Conservation (phyloP, 495 filamentous ascomycete species). For the Penicillium silybi region DNA sequence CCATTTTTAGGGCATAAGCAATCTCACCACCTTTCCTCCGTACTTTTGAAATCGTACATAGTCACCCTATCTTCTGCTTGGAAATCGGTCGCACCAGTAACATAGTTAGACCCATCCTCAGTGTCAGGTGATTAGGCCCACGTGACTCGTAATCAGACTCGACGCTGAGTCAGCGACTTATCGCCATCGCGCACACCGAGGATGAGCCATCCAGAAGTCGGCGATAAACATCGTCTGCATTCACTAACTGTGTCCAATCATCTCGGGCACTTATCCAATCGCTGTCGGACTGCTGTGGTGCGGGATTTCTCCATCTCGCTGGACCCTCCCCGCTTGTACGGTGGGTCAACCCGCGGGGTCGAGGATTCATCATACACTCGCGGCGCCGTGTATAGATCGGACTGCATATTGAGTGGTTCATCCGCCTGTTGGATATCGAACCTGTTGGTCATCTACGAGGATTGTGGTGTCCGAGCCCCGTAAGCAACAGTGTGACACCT, state of each 20-base stretch:
- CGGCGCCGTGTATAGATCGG: conserved; percentile 7
- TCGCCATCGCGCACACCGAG: not conserved
- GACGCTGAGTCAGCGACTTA: conserved; percentile 13
- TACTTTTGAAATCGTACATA: not conserved
- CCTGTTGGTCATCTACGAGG: not conserved
- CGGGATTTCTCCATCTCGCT: not conserved
- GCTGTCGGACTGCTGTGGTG: not conserved
- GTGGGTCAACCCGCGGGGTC: conserved; percentile 25
- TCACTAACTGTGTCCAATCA: conserved; percentile 17
- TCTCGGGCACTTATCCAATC: conserved; percentile 2
- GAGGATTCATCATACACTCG: conserved; percentile 1
- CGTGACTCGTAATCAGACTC: not conserved
- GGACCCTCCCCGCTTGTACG: conserved; percentile 15
- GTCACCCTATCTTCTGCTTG: not conserved
- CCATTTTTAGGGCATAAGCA: not conserved
- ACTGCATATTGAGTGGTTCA: not conserved
- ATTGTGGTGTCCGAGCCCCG: not conserved
- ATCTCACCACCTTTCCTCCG: not conserved
- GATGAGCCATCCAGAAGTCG: conserved; percentile 22
- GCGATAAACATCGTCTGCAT: conserved; percentile 16
- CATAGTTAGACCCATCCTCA: no score
- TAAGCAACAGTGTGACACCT: no score
- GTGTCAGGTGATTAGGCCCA: no score
- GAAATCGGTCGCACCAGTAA: not conserved
- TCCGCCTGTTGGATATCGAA: not conserved